Base-by-base conservation (phyloP, 2,329 filamentous ascomycete species). In the Colletotrichum sp. region DNA sequence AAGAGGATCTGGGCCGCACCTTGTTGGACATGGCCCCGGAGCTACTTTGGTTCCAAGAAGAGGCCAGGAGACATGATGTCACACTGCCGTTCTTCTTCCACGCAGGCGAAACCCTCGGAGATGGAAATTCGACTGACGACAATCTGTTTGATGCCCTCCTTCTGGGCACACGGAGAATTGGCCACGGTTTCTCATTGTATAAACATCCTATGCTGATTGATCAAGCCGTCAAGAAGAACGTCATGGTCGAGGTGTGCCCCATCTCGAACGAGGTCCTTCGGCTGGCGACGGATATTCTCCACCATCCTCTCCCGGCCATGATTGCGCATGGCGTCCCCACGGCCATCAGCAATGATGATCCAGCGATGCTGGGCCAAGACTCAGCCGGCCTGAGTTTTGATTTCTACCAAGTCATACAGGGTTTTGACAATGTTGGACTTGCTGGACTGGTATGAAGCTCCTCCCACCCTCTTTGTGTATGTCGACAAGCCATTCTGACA, bases 41-140 rank as follows among this genome's bases (percentile, higher is more conserved):
- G 43, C 87, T 98, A 1, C 96, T 98, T 84, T 98, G 95, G 95
- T 98, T 98, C 89, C 93, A 93, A 78, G 96, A 96, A 83, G 91
- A 94, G 79, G 98, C 96, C 83, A 91, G 91, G 1, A 89, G 94
- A 81, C 93, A 95, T 80, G 92, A 91, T 4, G 91, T 98, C 48
- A 92, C 95, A 66, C 92, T 99, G 12, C 96, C 96, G 1, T 98
- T 98, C 87, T 98, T 98, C 88, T 97, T 98, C 87, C 96, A 98
- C 83, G 96, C 96, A 0, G 96, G 96, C 78, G 96, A 98, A 85
- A 95, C 93, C 38, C 91, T 98, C 1, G 95, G 95, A 28, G 86
- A 88, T 76, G 96, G 95, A 32, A 93, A 92, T 79, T 89, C 88
- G 24, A 93, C 94, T 0, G 96, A 98, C 80, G 80, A 86, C 76